These are phyloP conservation scores for Ustilago curta DNA, from an alignment of 1,284 basidiomycete species.

Conservation along the genomic window DNA sequence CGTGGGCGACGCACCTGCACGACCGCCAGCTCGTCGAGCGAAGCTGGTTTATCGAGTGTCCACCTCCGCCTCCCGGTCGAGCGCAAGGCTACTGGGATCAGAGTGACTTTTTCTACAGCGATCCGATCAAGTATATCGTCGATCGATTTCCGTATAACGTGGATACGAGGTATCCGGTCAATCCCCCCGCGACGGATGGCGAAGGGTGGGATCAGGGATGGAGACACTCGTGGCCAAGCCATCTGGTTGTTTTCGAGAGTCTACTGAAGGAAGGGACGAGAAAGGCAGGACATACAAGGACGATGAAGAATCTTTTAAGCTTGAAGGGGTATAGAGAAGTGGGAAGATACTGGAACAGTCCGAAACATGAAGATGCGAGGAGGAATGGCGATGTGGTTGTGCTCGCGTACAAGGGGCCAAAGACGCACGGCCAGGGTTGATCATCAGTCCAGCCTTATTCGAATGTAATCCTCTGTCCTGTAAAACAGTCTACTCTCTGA, in stretches of 20 bases:
- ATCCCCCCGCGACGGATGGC: slow-evolving; percentile 5
- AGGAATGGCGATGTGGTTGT: slow-evolving; percentile 80
- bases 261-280: slow-evolving; percentile 72
- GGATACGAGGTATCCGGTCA: slow-evolving; percentile 75
- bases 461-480: too few relatives aligned
- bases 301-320: slow-evolving; percentile 71
- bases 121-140: slow-evolving; percentile 78
- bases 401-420: slow-evolving; percentile 71
- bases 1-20: slow-evolving; percentile 91
- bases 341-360: slow-evolving; percentile 76
- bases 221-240: slow-evolving; percentile 82
- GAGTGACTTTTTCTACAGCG: slow-evolving; percentile 83
- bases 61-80: slow-evolving; percentile 26
- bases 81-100: slow-evolving; percentile 80
- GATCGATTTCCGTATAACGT: slow-evolving; percentile 77
- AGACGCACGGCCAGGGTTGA: slow-evolving; percentile 3
- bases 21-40: slow-evolving; percentile 24
- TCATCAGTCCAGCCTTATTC: too few relatives aligned
- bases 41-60: slow-evolving; percentile 61
- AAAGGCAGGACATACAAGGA: slow-evolving; percentile 69
- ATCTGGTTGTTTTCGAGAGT: slow-evolving; percentile 82
- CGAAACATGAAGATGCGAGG: slow-evolving; percentile 84
- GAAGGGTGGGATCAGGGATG: slow-evolving; percentile 69
- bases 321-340: slow-evolving; percentile 77
- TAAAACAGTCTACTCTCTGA: too few relatives aligned